A percentile compares a stretch with the other conserved stretches of the same genome.
These are phyloP conservation scores for Claviceps paspali DNA, from an alignment of 2,329 filamentous ascomycete genomes.

Conservation along the genomic window DNA sequence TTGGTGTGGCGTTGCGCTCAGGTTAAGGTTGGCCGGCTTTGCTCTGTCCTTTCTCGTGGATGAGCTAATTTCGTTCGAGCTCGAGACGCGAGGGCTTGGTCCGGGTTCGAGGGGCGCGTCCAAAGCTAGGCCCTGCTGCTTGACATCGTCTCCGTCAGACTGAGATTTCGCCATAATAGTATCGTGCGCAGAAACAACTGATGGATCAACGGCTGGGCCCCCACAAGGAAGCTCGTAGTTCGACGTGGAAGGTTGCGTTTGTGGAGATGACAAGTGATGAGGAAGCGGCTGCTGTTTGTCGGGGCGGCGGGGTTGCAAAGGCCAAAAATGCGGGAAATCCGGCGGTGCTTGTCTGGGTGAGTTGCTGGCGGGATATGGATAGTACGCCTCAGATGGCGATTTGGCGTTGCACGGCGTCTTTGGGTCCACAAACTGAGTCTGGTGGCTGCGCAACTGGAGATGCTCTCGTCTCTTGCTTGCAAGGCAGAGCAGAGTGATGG, in stretches of 20 bases:
- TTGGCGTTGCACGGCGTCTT: slow-evolving; percentile 11
- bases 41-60: slow-evolving; percentile 27
- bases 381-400: slow-evolving; percentile 7
- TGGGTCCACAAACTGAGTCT: slow-evolving; percentile 26
- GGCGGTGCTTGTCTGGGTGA: slow-evolving; percentile 12
- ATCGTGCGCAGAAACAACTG: slow-evolving; percentile 59
- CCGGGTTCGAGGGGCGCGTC: slow-evolving; percentile 23
- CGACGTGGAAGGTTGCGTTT: too few species aligned
- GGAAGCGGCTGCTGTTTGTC: slow-evolving; percentile 5
- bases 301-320: slow-evolving; percentile 22
- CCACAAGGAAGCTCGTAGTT: slow-evolving; percentile 31
- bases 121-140: slow-evolving; percentile 37
- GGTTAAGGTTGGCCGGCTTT: slow-evolving; percentile 36
- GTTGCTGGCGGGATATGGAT: neutral
- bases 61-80: slow-evolving; percentile 13
- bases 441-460: slow-evolving; percentile 36
- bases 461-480: slow-evolving; percentile 38
- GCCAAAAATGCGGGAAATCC: slow-evolving; percentile 37
- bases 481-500: slow-evolving; percentile 47
- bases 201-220: slow-evolving; percentile 60
- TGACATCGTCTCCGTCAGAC: slow-evolving; percentile 67
- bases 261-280: too few species aligned
- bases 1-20: slow-evolving; percentile 23
- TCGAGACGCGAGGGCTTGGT: slow-evolving; percentile 12
- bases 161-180: slow-evolving; percentile 61